These are phyloP conservation scores for Yamadazyma dendronema DNA, from an alignment of 1,139 yeast genomes.

Conservation along the genomic window DNA sequence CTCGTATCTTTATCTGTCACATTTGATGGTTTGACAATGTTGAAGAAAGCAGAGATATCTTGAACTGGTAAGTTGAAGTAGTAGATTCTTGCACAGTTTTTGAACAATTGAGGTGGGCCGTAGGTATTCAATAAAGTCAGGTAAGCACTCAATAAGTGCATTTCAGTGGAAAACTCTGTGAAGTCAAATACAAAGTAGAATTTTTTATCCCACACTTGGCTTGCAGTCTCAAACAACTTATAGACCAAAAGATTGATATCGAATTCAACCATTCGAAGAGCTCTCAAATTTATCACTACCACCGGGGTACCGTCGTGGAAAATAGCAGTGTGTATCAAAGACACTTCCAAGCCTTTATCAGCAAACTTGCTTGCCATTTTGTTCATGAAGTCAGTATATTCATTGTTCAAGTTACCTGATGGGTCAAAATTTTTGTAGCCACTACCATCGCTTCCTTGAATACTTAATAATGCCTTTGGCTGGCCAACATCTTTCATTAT, in stretches of 20 bases:
- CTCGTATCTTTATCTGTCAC: constrained; percentile 17
- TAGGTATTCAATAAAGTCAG: constrained; percentile 34
- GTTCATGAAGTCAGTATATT: constrained; percentile 72
- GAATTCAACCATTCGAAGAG: constrained; percentile 38
- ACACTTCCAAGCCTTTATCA: constrained; percentile 38
- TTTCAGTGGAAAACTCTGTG: constrained; percentile 51
- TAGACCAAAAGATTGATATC: constrained; percentile 60
- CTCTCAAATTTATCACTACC: constrained; percentile 52
- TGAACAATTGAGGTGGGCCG: constrained; percentile 49
- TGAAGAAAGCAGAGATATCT: constrained; percentile 23
- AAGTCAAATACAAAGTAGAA: constrained; percentile 67
- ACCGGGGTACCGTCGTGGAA: constrained; percentile 74
- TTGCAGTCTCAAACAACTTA: constrained; percentile 63
- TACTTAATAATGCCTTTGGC: constrained; percentile 44
- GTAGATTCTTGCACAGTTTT: constrained; percentile 55
- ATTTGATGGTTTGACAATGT: constrained; percentile 13
- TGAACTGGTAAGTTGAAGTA: constrained; percentile 59
- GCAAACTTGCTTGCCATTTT: constrained; percentile 59
- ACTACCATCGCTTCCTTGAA: constrained; percentile 29
- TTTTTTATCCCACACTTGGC: constrained; percentile 72
- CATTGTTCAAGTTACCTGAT: constrained; percentile 40
- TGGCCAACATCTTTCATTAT: constrained; percentile 34
- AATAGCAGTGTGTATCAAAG: constrained; percentile 61
- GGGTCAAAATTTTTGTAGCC: constrained; percentile 39
- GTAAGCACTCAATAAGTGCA: constrained; percentile 23